Evolutionary conservation across 306 rosid species (phyloP), one percentile per base, ranked within the genome.

Genomic region (Mucuna pruriens): DNA sequence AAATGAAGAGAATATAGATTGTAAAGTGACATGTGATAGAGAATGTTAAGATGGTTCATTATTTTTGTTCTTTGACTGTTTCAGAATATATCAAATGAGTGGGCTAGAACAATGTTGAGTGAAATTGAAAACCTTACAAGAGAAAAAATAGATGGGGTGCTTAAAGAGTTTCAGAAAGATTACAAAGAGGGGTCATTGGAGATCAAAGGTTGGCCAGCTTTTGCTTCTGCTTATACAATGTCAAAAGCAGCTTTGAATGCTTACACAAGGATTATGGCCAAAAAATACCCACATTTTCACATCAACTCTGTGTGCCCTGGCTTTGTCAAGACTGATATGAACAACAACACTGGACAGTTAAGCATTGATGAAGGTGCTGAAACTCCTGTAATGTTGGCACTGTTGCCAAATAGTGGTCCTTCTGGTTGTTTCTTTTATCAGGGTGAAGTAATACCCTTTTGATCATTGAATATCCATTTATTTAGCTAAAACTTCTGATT

Each of bases 231-330:
- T 23, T 86, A 86, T 44, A 49, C 62, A 63, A 61, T 86, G 31
- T 83, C 89, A 57, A 86, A 86, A 86, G 85, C 84, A 64, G 85
- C 83, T 74, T 46, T 86, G 36, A 86, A 86, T 80, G 82, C 83
- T 33, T 86, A 86, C 75, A 86, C 87, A 72, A 86, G 87, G 49
- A 22, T 65, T 2, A 66, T 83, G 83, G 85, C 89, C 23, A 83
- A 51, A 73, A 86, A 69, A 26, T 80, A 46, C 66, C 84, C 89
- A 10, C 36, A 9, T 74, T 76, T 80, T 23, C 49, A 44, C 19
- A 73, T 83, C n/a, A 86, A 86, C 57, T 71, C 71, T 48, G 83
- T 86, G 22, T 86, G 87, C 45, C 89, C 89, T 64, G 89, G 87
- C 29, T 86, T 60, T 72, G 87, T 83, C 9, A 86, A 80, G 62